Evolutionary conservation across 768 basidiomycete species (phyloP).

Genomic region (Hydnomerulius pinastri): DNA sequence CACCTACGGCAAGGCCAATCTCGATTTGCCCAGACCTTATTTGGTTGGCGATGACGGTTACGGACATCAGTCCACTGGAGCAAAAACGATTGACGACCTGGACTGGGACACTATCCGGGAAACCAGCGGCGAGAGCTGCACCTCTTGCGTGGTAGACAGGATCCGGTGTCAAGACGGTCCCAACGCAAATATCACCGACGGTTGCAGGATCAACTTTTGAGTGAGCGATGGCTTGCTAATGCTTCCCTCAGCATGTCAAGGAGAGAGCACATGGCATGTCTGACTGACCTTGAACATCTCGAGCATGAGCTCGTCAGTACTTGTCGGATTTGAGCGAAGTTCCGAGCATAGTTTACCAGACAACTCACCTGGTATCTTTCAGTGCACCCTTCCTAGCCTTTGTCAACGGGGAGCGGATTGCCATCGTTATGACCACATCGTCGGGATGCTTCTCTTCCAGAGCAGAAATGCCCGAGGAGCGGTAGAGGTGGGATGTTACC

Average conservation of each 20-base stretch:
- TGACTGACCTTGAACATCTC: constrained; percentile 73
- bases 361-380: constrained; percentile 64
- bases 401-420: constrained; percentile 74
- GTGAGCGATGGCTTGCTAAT: constrained; percentile 57
- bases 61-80: constrained; percentile 84
- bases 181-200: constrained; percentile 79
- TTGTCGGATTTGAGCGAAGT: constrained; percentile 28
- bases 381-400: constrained; percentile 76
- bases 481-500: constrained; percentile 58
- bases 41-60: constrained; percentile 74
- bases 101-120: constrained; percentile 74
- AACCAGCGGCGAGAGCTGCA: constrained; percentile 78
- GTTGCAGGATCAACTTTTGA: constrained; percentile 63
- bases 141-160: constrained; percentile 71
- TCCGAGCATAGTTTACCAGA: neutral
- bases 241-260: neutral
- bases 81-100: constrained; percentile 81
- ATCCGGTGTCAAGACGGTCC: constrained; percentile 68
- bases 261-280: neutral
- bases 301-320: constrained; percentile 77
- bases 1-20: constrained; percentile 78
- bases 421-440: constrained; percentile 83
- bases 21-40: constrained; percentile 79
- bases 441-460: constrained; percentile 63
- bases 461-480: constrained; percentile 47